phyloP scores from a whole-genome alignment of 495 filamentous ascomycete genomes.

The Penicillium samsonianum region DNA sequence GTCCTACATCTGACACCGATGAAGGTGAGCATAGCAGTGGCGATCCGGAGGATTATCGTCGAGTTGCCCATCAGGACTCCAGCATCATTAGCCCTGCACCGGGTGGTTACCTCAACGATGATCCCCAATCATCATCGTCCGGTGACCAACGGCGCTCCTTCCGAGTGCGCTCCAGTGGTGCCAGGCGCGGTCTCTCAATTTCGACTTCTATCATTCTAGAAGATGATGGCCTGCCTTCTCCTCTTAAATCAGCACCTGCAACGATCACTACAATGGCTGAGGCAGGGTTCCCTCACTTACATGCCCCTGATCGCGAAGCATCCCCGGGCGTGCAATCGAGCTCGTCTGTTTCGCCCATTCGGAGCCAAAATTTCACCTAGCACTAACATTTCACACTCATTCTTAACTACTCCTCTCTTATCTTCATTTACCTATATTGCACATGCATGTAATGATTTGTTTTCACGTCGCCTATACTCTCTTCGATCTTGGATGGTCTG shows the following conservation, averaged over 20 bases:
- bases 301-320: conserved; percentile 16
- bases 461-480: conserved; percentile 5
- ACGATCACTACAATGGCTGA: conserved; percentile 36
- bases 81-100: conserved; percentile 23
- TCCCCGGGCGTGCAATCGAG: conserved; percentile 28
- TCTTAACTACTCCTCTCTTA: conserved; percentile 15
- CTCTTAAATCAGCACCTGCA: conserved; percentile 39
- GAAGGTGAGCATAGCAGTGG: conserved; percentile 28
- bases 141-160: conserved; percentile 39
- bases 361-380: conserved; percentile 13
- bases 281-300: conserved; percentile 25
- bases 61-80: conserved; percentile 30
- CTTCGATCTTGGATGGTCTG: conserved; percentile 16
- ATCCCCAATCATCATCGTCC: conserved; percentile 31
- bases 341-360: conserved; percentile 23
- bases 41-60: conserved; percentile 32
- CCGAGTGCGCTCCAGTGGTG: conserved; percentile 40
- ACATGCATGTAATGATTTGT: conserved; percentile 16
- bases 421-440: conserved; percentile 23
- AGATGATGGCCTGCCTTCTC: conserved; percentile 30
- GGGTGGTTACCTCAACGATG: conserved; percentile 25
- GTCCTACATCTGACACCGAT: conserved; percentile 36
- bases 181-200: conserved; percentile 37
- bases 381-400: conserved; percentile 17
- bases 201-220: conserved; percentile 39